Evolutionary conservation across 331 rosid genomes (phyloP).

Genomic region (Phaseolus coccineus): DNA sequence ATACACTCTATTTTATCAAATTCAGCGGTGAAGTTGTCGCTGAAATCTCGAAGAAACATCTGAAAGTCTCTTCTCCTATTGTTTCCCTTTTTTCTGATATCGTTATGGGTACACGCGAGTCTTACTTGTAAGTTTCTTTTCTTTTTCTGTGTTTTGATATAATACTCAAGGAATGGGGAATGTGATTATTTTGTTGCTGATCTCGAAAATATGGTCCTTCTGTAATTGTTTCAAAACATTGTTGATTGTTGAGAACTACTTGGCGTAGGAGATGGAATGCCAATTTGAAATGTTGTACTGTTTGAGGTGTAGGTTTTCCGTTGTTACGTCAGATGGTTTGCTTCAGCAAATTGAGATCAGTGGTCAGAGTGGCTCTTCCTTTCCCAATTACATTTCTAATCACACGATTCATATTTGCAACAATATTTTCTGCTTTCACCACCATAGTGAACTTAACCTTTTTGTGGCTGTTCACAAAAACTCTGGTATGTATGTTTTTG

Average conservation of each 20-base stretch:
- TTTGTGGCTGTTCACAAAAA: conserved; percentile 63
- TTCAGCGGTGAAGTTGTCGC: conserved; percentile 75
- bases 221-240: conserved; percentile 32
- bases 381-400: conserved; percentile 57
- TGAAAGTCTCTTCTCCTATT: conserved; percentile 71
- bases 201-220: conserved; percentile 36
- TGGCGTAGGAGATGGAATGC: conserved; percentile 24
- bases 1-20: conserved; percentile 80
- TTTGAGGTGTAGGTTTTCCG: conserved; percentile 80
- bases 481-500: conserved; percentile 56
- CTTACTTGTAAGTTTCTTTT: conserved; percentile 69
- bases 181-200: conserved; percentile 21
- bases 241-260: conserved; percentile 37
- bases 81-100: conserved; percentile 64
- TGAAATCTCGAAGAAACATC: conserved; percentile 65
- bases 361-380: conserved; percentile 64
- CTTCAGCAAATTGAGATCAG: conserved; percentile 77
- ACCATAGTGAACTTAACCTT: conserved; percentile 68
- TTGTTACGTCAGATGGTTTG: conserved; percentile 81
- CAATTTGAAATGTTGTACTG: conserved; percentile 45
- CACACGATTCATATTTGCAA: conserved; percentile 52
- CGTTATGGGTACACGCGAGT: conserved; percentile 51
- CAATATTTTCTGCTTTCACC: conserved; percentile 65
- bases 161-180: conserved; percentile 4
- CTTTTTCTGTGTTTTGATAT: conserved; percentile 5